These are phyloP conservation scores for Atkinsonella hypoxylon DNA, from an alignment of 2,329 filamentous ascomycete species.

Conservation along the genomic window DNA sequence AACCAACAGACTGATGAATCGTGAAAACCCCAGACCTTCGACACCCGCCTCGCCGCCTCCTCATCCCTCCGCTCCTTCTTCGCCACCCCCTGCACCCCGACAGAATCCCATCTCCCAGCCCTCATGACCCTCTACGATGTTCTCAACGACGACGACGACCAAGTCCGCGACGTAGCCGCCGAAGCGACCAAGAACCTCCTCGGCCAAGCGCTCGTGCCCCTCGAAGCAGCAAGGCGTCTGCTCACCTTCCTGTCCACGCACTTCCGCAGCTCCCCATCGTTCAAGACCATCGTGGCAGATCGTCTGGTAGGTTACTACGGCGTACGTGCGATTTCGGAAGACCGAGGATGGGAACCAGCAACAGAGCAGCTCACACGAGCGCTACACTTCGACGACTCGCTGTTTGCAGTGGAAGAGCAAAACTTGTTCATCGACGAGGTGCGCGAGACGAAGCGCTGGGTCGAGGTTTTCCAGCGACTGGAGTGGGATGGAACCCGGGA, in stretches of 20 bases:
- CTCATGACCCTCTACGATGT: constrained; percentile 61
- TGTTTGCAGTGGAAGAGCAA: constrained; percentile 85
- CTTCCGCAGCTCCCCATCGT: constrained; percentile 24
- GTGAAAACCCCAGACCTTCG: constrained; percentile 38
- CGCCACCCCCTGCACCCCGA: constrained; percentile 12
- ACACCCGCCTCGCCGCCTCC: constrained; percentile 49
- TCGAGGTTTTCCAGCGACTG: constrained; percentile 29
- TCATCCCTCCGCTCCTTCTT: constrained; percentile 43
- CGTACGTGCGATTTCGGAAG: constrained; percentile 5
- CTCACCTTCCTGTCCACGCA: constrained; percentile 27
- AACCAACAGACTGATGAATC: not conserved
- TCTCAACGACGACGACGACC: constrained; percentile 84
- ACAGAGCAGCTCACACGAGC: constrained; percentile 30
- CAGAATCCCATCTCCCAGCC: constrained; percentile 35
- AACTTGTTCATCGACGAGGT: constrained; percentile 87
- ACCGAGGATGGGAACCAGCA: constrained; percentile 15
- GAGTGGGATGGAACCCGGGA: constrained; percentile 11
- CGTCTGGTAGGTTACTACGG: constrained; percentile 25
- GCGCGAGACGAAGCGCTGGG: constrained; percentile 62
- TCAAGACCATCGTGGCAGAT: constrained; percentile 27
- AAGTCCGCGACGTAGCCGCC: constrained; percentile 59
- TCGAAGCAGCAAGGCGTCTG: constrained; percentile 34
- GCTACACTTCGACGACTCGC: constrained; percentile 46
- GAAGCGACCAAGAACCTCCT: constrained; percentile 35
- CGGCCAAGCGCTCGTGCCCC: constrained; percentile 29